Base-by-base conservation (phyloP, 106 monocot genomes). In the Allium fistulosum region DNA sequence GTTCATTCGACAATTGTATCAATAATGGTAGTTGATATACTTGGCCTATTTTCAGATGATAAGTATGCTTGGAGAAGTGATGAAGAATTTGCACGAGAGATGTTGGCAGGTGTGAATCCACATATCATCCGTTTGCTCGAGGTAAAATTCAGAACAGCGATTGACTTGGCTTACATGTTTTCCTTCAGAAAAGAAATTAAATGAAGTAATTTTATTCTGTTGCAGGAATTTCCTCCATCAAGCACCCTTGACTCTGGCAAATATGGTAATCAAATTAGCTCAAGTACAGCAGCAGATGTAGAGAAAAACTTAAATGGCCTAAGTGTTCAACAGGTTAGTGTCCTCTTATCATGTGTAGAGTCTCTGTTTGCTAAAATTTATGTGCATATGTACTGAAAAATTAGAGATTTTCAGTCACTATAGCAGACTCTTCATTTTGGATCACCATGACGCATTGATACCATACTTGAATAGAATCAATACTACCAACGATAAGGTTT, bases 191-290 rank as follows among this genome's bases (percentile, higher is more conserved):
- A 55, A 55, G 4, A 12, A 55, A 55, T 55, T 5, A 12, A 12
- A 15, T 12, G 15, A 12, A 27, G 28, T 14, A 63, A 11, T 46
- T n/a, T 16, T 14, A 18, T 60, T 60, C 13, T 55, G 53, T 55
- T 55, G 53, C 69, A 93, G 84, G 82, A 71, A 46, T 94, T 94
- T 56, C 93, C 93, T 28, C 89, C 93, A 26, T 75, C 51, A 2
- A 87, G 93, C 74, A 76, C 75, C 57, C 93, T 93, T 2, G 88
- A 93, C 68, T 55, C 83, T 0, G 15, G 11, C 14, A 45, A 51
- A 37, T 88, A 81, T 49, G 86, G 89, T 1, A 49, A 84, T 49
- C 88, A 86, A 17, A 81, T 53, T 6, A 88, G 88, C 81, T 68
- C 70, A 2, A 83, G 88, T n/a, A 88, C 65, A n/a, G 74, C 59